Conservation (phyloP, 306 rosid genomes). For the Quercus gilva region DNA sequence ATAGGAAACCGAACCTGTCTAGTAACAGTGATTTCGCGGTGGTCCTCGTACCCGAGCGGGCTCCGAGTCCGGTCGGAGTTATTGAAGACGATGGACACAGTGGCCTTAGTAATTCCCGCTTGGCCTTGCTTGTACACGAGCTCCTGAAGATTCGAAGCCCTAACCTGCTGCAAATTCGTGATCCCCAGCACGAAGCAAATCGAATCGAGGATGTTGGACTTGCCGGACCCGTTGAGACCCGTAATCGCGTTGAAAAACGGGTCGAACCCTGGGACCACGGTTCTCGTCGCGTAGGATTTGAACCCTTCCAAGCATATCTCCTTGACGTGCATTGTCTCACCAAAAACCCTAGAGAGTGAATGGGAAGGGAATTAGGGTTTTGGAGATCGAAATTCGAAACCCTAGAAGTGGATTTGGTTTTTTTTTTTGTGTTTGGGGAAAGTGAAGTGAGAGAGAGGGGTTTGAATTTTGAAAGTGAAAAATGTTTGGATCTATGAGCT, state of each 20-base stretch:
- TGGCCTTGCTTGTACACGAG: conserved; percentile 97
- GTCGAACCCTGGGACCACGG: conserved; percentile 87
- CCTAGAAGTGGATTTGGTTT: conserved; percentile 19
- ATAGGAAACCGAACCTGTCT: conserved; percentile 62
- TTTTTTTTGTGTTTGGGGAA: too few relatives aligned
- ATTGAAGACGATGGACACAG: conserved; percentile 81
- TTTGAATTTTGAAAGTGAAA: conserved; percentile 6
- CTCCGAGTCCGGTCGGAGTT: conserved; percentile 68
- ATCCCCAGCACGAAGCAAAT: conserved; percentile 92
- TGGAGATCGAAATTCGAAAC: conserved; percentile 31
- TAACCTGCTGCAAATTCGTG: conserved; percentile 88
- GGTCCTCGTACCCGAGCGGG: conserved; percentile 84
- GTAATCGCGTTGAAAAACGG: conserved; percentile 91
- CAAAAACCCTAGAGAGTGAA: background rate
- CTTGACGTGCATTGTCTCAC: conserved; percentile 63
- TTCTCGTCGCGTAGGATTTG: conserved; percentile 93
- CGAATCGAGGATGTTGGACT: conserved; percentile 89
- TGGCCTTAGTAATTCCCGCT: conserved; percentile 97
- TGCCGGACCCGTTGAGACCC: conserved; percentile 91
- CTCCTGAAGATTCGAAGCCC: conserved; percentile 93
- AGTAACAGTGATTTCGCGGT: conserved; percentile 79
- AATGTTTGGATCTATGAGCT: background rate
- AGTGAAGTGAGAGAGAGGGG: background rate
- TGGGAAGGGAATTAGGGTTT: conserved; percentile 21
- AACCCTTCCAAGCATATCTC: conserved; percentile 94